These are phyloP conservation scores for Verticillium albo-atrum DNA, from an alignment of 2,329 filamentous ascomycete species.

Conservation along the genomic window DNA sequence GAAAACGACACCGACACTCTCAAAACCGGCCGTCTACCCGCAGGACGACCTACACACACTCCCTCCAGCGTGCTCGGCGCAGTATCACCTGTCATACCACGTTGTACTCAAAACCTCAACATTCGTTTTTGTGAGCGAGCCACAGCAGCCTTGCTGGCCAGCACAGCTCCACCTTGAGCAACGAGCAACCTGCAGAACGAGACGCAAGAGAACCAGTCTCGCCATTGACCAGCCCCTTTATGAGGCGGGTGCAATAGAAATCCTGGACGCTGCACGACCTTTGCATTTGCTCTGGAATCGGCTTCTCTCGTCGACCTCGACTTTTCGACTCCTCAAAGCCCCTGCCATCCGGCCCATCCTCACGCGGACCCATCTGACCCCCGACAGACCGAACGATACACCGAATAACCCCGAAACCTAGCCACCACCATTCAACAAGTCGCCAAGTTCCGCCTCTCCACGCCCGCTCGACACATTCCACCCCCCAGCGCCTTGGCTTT, in stretches of 20 bases:
- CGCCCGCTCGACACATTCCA: background rate
- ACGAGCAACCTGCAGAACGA: background rate
- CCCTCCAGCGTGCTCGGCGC: background rate
- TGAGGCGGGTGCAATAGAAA: background rate
- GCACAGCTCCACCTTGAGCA: background rate
- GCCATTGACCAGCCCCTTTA: background rate
- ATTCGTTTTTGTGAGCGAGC: background rate
- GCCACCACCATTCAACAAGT: background rate
- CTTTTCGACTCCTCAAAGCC: background rate
- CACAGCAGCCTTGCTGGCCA: background rate
- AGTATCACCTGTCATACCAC: background rate
- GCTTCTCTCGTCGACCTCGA: background rate
- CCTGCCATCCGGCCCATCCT: background rate
- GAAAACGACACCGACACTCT: no score
- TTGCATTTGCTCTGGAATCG: background rate
- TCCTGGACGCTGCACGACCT: background rate
- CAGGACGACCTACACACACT: background rate
- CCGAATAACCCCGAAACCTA: background rate
- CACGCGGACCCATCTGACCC: background rate
- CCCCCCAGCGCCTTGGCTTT: background rate
- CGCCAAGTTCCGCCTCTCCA: background rate
- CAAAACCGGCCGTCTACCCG: no score
- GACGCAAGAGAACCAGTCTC: background rate
- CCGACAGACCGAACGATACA: background rate
- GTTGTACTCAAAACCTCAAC: background rate